Conservation (phyloP, 2,329 filamentous ascomycete species). For the Diplodia intermedia region DNA sequence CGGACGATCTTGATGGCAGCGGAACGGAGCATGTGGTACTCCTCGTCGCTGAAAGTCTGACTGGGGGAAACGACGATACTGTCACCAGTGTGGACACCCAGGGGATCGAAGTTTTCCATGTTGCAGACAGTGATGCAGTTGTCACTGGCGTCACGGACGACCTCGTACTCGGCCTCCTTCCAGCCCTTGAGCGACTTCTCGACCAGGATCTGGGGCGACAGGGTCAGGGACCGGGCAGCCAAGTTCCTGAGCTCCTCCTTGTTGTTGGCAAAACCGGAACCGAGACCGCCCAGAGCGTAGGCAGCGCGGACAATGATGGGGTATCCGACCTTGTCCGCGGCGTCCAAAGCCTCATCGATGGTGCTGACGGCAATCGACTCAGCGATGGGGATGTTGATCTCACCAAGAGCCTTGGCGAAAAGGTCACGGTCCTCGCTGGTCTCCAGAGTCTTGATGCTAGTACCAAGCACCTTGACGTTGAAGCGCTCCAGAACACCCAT, state of each 20-base stretch:
- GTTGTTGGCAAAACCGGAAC: constrained; percentile 95
- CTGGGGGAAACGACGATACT: constrained; percentile 97
- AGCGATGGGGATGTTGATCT: constrained; percentile 97
- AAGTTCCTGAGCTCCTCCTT: constrained; percentile 92
- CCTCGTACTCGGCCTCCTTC: constrained; percentile 99
- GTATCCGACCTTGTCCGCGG: constrained; percentile 87
- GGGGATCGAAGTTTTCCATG: constrained; percentile 98
- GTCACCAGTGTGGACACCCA: constrained; percentile 97
- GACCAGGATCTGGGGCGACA: constrained; percentile 94
- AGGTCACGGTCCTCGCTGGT: constrained; percentile 95
- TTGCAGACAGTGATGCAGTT: constrained; percentile 99
- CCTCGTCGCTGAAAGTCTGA: constrained; percentile 96
- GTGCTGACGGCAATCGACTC: constrained; percentile 93
- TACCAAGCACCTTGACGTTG: constrained; percentile 93
- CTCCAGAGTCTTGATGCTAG: constrained; percentile 91
- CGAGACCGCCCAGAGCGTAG: constrained; percentile 93
- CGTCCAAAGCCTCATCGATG: constrained; percentile 88
- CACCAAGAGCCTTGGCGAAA: constrained; percentile 92
- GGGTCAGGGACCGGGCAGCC: constrained; percentile 87
- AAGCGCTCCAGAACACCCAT: constrained; percentile 95
- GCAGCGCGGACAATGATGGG: constrained; percentile 98
- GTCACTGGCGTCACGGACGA: constrained; percentile 94
- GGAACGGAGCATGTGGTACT: constrained; percentile 98
- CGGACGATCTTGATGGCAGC: constrained; percentile 98
- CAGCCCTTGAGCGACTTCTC: constrained; percentile 99